These are phyloP conservation scores for Nitzschia sp. DNA, from an alignment of 108 stramenopile genomes.

Conservation along the genomic window DNA sequence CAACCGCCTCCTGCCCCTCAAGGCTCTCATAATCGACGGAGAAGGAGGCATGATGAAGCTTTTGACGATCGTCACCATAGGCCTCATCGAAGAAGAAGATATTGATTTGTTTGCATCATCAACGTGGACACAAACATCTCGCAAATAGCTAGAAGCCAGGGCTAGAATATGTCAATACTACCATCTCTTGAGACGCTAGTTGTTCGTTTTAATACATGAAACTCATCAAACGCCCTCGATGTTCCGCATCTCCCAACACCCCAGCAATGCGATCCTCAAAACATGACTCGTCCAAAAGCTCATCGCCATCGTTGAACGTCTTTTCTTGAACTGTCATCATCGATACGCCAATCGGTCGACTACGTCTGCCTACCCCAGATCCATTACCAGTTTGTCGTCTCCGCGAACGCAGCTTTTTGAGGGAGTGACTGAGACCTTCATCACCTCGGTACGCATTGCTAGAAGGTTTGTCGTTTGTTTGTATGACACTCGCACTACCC, in stretches of 20 bases:
- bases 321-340: conserved; percentile 31
- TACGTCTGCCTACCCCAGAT: neutral
- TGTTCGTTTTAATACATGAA: conserved; percentile 21
- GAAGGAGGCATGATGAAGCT: no score
- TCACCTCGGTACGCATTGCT: neutral
- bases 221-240: conserved; percentile 45
- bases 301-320: conserved; percentile 11
- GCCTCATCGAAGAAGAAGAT: no score
- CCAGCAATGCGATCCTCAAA: conserved; percentile 33
- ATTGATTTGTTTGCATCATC: no score
- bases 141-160: no score
- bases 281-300: conserved; percentile 17
- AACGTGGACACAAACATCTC: no score
- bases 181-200: no score
- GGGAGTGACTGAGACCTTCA: conserved; percentile 25
- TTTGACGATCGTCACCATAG: no score
- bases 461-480: neutral
- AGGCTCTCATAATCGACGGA: no score
- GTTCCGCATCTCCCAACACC: conserved; percentile 42
- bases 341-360: conserved; percentile 5
- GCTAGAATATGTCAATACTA: no score
- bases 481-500: conserved; percentile 11
- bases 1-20: no score
- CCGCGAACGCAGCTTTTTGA: conserved; percentile 19
- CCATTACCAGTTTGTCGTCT: neutral